Evolutionary conservation across 2,329 filamentous ascomycete species (phyloP).

Genomic region (Curvularia sp.): DNA sequence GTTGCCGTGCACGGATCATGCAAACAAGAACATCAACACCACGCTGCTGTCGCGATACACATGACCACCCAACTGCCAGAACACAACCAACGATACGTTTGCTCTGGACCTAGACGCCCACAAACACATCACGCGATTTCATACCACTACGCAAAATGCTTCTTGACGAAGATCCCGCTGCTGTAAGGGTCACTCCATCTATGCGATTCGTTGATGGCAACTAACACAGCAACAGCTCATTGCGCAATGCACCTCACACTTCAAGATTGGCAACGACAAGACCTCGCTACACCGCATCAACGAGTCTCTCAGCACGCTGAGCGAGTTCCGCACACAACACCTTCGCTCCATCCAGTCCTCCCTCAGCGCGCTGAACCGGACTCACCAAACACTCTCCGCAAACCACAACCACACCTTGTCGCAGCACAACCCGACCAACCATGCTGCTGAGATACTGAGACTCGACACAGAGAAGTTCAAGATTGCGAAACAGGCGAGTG

Average conservation of each 20-base stretch:
- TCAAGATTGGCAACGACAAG: constrained; percentile 92
- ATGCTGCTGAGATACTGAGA: constrained; percentile 82
- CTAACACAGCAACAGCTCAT: constrained; percentile 70
- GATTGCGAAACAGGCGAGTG: constrained; percentile 86
- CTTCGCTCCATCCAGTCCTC: constrained; percentile 54
- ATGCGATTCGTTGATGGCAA: constrained; percentile 4
- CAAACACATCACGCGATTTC: constrained; percentile 12
- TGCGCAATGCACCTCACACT: constrained; percentile 88
- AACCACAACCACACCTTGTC: constrained; percentile 80
- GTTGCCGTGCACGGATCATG: constrained; percentile 31
- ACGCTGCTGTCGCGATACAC: constrained; percentile 26
- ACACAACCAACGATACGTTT: constrained; percentile 1
- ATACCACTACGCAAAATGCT: constrained; percentile 69
- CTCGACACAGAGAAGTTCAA: constrained; percentile 95
- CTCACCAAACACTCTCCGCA: constrained; percentile 74
- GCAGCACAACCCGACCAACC: constrained; percentile 77
- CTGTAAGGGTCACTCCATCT: constrained; percentile 61
- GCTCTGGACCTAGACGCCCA: neutral
- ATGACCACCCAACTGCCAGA: constrained; percentile 3
- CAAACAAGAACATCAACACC: constrained; percentile 46
- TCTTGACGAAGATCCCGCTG: constrained; percentile 90
- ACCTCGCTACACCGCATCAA: constrained; percentile 81
- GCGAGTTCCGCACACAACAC: constrained; percentile 80
- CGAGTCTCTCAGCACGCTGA: constrained; percentile 82
- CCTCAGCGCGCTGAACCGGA: constrained; percentile 70